These are phyloP conservation scores for Gynochthodes officinalis DNA, from an alignment of 257 asterid species.

Conservation along the genomic window DNA sequence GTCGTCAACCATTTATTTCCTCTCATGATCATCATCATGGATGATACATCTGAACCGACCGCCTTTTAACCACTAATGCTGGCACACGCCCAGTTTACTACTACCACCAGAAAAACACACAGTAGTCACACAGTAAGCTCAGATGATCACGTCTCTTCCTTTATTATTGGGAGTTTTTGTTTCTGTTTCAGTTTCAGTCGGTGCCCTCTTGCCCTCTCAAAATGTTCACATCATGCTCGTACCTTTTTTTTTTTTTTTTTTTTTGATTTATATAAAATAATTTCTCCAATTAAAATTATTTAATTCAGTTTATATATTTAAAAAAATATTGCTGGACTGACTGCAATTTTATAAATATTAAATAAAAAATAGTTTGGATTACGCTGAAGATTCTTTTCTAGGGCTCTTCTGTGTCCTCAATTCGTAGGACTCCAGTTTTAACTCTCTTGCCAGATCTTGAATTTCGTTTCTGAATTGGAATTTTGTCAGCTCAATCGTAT, in stretches of 20 bases:
- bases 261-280: too few relatives aligned
- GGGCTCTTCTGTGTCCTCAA: slow-evolving; percentile 1
- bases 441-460: slow-evolving; percentile 6
- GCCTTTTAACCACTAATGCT: not conserved
- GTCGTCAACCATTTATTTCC: too few relatives aligned
- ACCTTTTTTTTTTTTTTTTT: too few relatives aligned
- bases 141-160: not conserved
- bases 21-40: too few relatives aligned
- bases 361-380: not conserved
- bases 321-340: not conserved
- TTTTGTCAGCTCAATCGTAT: not conserved
- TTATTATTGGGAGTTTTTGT: not conserved
- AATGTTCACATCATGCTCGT: too few relatives aligned
- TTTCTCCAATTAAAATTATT: too few relatives aligned
- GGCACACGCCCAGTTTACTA: not conserved
- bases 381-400: not conserved
- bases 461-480: not conserved
- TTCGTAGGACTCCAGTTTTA: slow-evolving; percentile 3
- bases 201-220: not conserved
- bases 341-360: not conserved
- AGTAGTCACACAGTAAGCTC: not conserved
- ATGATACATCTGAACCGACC: not conserved
- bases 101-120: not conserved
- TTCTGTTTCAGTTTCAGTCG: not conserved
- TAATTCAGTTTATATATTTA: too few relatives aligned